phyloP scores from a whole-genome alignment of 345 rosid species.

The Corchorus capsularis region DNA sequence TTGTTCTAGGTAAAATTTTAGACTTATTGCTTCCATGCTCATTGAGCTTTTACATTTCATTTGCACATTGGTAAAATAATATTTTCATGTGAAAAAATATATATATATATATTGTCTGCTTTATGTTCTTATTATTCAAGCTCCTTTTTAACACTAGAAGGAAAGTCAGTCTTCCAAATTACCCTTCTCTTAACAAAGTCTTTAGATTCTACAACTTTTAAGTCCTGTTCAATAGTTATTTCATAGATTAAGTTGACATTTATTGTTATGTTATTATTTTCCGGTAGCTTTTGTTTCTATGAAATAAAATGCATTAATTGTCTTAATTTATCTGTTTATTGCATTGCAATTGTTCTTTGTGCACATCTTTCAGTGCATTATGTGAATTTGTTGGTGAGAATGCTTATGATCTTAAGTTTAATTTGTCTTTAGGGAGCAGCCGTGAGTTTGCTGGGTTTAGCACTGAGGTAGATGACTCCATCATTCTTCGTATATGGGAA shows the following conservation, averaged over 20 bases:
- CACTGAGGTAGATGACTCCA: conserved; percentile 63
- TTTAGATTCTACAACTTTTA: not conserved
- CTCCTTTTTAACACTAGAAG: not conserved
- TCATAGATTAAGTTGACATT: not conserved
- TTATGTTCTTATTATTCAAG: not conserved
- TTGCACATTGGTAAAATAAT: not conserved
- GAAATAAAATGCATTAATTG: not conserved
- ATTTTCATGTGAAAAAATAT: conserved; percentile 2
- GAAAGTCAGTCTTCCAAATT: not conserved
- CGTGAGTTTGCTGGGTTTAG: conserved; percentile 83
- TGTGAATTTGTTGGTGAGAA: not conserved
- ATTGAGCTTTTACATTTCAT: not conserved
- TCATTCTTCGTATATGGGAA: conserved; percentile 66
- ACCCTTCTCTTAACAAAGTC: not conserved
- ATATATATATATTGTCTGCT: not conserved
- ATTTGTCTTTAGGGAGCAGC: conserved; percentile 70
- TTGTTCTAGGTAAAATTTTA: conserved; percentile 65
- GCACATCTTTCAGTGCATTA: not conserved
- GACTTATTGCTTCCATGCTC: not conserved
- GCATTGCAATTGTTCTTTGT: not conserved
- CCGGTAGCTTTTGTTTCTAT: not conserved
- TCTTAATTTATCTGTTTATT: not conserved
- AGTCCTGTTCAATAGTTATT: not conserved
- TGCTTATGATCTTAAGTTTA: conserved; percentile 13
- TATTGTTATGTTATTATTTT: not conserved